Evolutionary conservation across 768 basidiomycete species (phyloP), one percentile per base, ranked within the genome.

Genomic region (Gloeophyllum trabeum): DNA sequence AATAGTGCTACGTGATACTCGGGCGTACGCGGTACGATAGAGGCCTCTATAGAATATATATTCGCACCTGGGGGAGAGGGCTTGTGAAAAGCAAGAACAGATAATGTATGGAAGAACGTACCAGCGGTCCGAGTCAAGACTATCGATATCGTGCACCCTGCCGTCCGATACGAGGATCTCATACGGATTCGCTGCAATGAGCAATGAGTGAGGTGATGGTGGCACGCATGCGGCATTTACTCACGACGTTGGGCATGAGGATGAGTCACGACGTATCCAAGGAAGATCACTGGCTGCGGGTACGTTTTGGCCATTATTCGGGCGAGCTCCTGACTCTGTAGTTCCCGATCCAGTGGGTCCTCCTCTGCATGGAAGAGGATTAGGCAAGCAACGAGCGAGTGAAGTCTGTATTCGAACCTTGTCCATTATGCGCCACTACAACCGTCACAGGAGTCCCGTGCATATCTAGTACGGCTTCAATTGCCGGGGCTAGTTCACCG

Each of bases 391-490:
- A n/a, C 4, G 37, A 23, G 16, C 16, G 16, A 7, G 3, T n/a
- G 24, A 35, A 10, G 20, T 2, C 21, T 12, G n/a, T 23, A 12
- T 44, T n/a, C 56, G 41, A 46, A 82, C 86, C 86, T 71, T 94
- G 91, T 4, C 91, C 91, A 54, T 94, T 93, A 50, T 94, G 91
- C 0, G 87, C 71, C 6, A 93, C 84, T n/a, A 93, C 67, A 0
- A 92, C 87, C 4, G 79, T 80, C 14, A 92, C 75, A 40, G 74
- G 70, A 1, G 78, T 80, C 1, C 89, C 88, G 48, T 78, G 82
- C 5, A 89, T 67, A 40, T 91, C 82, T 12, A 93, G 63, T 2
- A 85, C 70, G 3, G 89, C 89, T 58, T 89, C 84, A 24, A 93
- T 93, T 1, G 89, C 89, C 0, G 89, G 89, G 2, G 88, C 89